Conservation (phyloP, 805 yeast species). For the Hanseniaspora meyeri region DNA sequence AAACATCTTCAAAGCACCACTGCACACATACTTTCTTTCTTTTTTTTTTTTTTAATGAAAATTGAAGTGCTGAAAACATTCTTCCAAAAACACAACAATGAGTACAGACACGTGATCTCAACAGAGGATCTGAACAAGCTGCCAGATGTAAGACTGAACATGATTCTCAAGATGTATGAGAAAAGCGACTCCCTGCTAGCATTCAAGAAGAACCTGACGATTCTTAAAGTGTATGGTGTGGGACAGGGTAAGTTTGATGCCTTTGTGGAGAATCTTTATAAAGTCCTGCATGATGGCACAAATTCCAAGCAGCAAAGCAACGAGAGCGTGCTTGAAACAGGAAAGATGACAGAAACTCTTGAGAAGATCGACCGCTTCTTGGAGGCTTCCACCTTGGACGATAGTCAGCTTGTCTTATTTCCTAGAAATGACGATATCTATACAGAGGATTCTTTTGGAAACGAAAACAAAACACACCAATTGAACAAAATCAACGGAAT, state of each 20-base stretch:
- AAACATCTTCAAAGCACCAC: no score
- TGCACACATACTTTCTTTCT: background rate
- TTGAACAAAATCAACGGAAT: constrained; percentile 2
- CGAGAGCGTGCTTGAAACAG: no score
- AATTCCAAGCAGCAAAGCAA: background rate
- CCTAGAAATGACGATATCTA: background rate
- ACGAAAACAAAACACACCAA: background rate
- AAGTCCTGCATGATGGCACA: background rate
- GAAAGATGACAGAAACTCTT: background rate
- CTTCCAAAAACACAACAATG: background rate
- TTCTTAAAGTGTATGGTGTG: constrained; percentile 6
- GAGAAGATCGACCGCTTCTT: background rate
- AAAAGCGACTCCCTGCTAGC: background rate
- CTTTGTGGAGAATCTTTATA: background rate
- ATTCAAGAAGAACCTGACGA: background rate
- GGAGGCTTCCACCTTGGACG: background rate
- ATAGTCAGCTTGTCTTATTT: background rate
- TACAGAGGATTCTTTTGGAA: background rate
- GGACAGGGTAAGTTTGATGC: constrained; percentile 5
- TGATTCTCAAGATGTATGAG: constrained; percentile 1
- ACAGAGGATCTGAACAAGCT: background rate
- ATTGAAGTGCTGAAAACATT: background rate
- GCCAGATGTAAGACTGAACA: background rate
- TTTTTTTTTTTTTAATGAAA: no score
- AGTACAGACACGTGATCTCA: background rate